Conservation (phyloP, 768 basidiomycete species). For the Kwoniella newhampshirensis region DNA sequence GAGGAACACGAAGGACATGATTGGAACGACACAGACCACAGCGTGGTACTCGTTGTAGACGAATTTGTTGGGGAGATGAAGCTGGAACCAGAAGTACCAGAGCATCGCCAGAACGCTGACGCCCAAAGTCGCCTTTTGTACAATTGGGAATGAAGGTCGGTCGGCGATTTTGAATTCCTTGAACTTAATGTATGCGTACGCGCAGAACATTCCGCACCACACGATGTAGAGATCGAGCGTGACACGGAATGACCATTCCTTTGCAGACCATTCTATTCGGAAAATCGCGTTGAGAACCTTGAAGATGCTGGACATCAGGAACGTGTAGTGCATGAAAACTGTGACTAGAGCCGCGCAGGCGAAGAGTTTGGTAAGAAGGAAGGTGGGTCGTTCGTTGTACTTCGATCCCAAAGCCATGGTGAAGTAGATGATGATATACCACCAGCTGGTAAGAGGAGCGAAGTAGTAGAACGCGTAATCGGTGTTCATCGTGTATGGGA, state of each 20-base stretch:
- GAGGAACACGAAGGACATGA: constrained; percentile 70
- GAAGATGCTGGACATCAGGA: constrained; percentile 68
- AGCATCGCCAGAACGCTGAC: constrained; percentile 61
- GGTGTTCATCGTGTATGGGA: constrained; percentile 89
- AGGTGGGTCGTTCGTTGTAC: constrained; percentile 68
- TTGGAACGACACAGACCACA: constrained; percentile 74
- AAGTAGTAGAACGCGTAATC: constrained; percentile 90
- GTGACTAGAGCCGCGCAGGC: constrained; percentile 66
- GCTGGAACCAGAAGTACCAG: constrained; percentile 83
- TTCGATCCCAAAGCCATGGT: constrained; percentile 71
- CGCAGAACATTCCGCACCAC: constrained; percentile 78
- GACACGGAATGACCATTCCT: constrained; percentile 85
- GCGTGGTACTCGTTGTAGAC: constrained; percentile 85
- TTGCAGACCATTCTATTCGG: constrained; percentile 76
- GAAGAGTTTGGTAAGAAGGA: constrained; percentile 71
- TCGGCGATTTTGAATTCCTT: constrained; percentile 72
- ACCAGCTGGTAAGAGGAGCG: constrained; percentile 82
- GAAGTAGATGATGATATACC: constrained; percentile 75
- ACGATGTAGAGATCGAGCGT: constrained; percentile 86
- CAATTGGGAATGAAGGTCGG: constrained; percentile 64
- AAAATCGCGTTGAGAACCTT: constrained; percentile 64
- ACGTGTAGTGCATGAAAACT: constrained; percentile 64
- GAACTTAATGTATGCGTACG: constrained; percentile 70
- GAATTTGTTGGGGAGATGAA: constrained; percentile 73
- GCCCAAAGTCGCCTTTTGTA: constrained; percentile 59